Conservation (phyloP, 1,284 basidiomycete species). For the Fomes fomentarius region DNA sequence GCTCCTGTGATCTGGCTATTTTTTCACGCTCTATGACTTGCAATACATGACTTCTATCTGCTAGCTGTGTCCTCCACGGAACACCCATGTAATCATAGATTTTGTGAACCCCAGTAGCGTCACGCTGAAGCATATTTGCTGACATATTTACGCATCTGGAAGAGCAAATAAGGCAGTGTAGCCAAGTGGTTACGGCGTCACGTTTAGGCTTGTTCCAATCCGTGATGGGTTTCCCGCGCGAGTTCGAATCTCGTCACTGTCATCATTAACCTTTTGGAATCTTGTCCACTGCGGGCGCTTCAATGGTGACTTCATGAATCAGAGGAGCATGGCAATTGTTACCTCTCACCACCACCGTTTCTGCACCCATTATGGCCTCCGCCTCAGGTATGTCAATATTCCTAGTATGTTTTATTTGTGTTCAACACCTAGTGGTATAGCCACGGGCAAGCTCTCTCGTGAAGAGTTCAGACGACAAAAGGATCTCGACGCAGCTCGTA, state of each 20-base stretch:
- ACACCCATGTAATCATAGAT: constrained; percentile 23
- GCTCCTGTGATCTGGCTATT: not conserved
- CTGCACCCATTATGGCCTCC: constrained; percentile 16
- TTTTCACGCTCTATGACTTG: constrained; percentile 3
- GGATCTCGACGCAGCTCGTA: constrained; percentile 94
- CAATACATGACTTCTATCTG: constrained; percentile 17
- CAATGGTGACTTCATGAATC: too few relatives aligned
- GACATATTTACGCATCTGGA: too few relatives aligned
- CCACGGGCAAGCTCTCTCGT: constrained; percentile 83
- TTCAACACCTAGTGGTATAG: constrained; percentile 11
- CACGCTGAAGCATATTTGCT: too few relatives aligned
- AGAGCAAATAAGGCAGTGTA: constrained; percentile 46
- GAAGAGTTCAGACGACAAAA: constrained; percentile 95
- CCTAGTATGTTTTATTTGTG: constrained; percentile 1
- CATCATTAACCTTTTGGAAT: constrained; percentile 32
- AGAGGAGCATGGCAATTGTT: not conserved
- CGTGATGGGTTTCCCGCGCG: constrained; percentile 65
- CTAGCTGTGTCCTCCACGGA: constrained; percentile 16
- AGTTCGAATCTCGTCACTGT: constrained; percentile 68
- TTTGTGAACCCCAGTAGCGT: too few relatives aligned
- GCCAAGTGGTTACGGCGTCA: constrained; percentile 67
- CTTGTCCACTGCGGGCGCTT: too few relatives aligned
- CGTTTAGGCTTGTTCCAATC: constrained; percentile 51
- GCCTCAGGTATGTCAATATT: constrained; percentile 22
- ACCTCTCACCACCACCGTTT: not conserved